Conservation (phyloP, 1,139 yeast genomes). For the Suhomyces terraborum region DNA sequence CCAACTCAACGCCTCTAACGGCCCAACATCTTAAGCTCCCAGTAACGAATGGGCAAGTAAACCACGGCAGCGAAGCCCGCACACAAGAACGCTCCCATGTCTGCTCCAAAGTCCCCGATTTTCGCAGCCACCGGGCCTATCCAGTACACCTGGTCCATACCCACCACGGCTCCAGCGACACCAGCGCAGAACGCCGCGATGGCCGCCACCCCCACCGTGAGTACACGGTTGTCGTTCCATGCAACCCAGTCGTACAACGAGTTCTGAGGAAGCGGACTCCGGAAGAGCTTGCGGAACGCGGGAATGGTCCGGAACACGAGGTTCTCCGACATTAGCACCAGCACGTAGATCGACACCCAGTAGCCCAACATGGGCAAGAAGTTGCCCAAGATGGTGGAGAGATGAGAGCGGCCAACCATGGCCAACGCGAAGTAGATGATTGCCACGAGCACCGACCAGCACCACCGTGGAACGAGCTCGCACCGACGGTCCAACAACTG, state of each 20-base stretch:
- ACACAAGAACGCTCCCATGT: slow-evolving; percentile 15
- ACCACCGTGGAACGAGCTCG: slow-evolving; percentile 28
- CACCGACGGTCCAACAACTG: slow-evolving; percentile 26
- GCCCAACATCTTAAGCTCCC: slow-evolving; percentile 21
- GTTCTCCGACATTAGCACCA: slow-evolving; percentile 28
- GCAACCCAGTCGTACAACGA: slow-evolving; percentile 22
- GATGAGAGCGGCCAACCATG: slow-evolving; percentile 25
- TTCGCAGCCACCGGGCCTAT: slow-evolving; percentile 31
- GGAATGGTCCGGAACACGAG: slow-evolving; percentile 21
- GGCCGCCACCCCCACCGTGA: slow-evolving; percentile 33
- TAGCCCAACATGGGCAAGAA: slow-evolving; percentile 34
- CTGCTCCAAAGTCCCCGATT: slow-evolving; percentile 25
- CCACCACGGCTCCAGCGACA: slow-evolving; percentile 33
- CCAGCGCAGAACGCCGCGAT: slow-evolving; percentile 28
- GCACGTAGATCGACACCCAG: slow-evolving; percentile 32
- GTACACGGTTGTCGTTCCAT: slow-evolving; percentile 21
- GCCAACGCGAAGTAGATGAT: slow-evolving; percentile 26
- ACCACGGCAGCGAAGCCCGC: slow-evolving; percentile 13
- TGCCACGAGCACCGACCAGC: slow-evolving; percentile 27
- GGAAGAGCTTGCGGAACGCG: slow-evolving; percentile 12
- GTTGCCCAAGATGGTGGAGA: slow-evolving; percentile 28
- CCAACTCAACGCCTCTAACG: not conserved
- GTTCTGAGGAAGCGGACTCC: slow-evolving; percentile 17
- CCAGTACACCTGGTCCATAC: slow-evolving; percentile 38
- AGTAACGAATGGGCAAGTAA: slow-evolving; percentile 19